These are phyloP conservation scores for Sarocladium oryzae DNA, from an alignment of 2,329 filamentous ascomycete genomes.

Conservation along the genomic window DNA sequence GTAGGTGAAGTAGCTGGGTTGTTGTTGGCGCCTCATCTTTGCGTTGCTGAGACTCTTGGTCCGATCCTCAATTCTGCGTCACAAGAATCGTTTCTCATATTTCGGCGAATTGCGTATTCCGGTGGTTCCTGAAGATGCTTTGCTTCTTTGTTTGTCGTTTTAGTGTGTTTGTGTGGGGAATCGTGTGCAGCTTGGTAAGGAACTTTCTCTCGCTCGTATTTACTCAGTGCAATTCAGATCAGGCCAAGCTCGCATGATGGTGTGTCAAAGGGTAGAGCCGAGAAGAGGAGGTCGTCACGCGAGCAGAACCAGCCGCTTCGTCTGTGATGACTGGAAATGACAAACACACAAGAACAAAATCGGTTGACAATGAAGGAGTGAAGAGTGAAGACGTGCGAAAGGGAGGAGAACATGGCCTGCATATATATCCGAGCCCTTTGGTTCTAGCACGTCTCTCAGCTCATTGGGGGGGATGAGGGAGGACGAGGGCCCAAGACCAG, in stretches of 20 bases:
- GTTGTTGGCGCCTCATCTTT: conserved; percentile 5
- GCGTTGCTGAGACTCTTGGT: conserved; percentile 8
- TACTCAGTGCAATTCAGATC: too few species aligned
- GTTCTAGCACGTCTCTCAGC: conserved; percentile 2
- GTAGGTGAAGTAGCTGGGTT: conserved; percentile 56
- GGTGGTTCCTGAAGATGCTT: not conserved
- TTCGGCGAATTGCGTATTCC: too few species aligned
- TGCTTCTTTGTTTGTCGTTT: not conserved
- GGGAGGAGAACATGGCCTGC: not conserved
- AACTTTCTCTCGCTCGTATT: too few species aligned
- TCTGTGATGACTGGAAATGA: not conserved
- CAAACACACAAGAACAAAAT: not conserved
- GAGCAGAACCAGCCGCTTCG: conserved; percentile 5
- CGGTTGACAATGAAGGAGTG: not conserved
- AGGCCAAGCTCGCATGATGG: not conserved
- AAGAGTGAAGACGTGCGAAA: not conserved
- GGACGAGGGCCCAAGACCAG: not conserved
- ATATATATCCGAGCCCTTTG: conserved; percentile 6
- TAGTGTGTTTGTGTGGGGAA: not conserved
- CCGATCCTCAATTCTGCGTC: conserved; percentile 6
- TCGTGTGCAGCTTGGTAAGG: too few species aligned
- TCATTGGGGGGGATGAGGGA: not conserved
- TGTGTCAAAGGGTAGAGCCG: not conserved
- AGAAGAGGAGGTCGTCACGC: conserved; percentile 9
- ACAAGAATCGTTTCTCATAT: conserved; percentile 11